A percentile compares a stretch with the other conserved stretches of the same genome.
These are phyloP conservation scores for Claviceps sorghi DNA, from an alignment of 2,329 filamentous ascomycete genomes.

Conservation along the genomic window DNA sequence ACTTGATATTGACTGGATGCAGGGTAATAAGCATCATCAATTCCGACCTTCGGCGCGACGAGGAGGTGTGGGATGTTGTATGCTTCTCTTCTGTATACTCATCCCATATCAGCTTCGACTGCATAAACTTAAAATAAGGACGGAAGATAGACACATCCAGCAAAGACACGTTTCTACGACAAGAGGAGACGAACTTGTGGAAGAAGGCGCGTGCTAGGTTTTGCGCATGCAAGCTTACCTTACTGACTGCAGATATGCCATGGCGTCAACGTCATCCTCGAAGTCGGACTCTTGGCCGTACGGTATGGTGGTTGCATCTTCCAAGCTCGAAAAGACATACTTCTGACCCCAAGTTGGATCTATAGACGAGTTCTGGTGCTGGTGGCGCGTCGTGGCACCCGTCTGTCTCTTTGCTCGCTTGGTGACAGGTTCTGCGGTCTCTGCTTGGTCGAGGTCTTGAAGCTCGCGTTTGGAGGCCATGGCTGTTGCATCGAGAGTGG, in stretches of 20 bases:
- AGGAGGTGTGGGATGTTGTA: constrained; percentile 57
- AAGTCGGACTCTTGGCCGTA: constrained; percentile 48
- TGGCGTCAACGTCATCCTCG: constrained; percentile 51
- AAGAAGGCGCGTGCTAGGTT: not conserved
- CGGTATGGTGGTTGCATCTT: constrained; percentile 29
- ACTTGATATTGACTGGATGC: constrained; percentile 36
- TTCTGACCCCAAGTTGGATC: constrained; percentile 58
- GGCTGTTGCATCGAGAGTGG: not conserved
- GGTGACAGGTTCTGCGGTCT: constrained; percentile 12
- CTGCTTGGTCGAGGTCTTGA: constrained; percentile 17
- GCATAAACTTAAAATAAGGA: not conserved
- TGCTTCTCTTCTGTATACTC: constrained; percentile 57
- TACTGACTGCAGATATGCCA: constrained; percentile 57
- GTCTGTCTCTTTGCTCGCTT: constrained; percentile 13
- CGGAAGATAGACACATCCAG: not conserved
- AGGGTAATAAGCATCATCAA: constrained; percentile 17
- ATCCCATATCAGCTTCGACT: constrained; percentile 31
- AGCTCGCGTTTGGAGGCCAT: constrained; percentile 24
- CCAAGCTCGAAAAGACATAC: constrained; percentile 53
- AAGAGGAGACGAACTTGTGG: not conserved
- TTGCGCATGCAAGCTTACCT: constrained; percentile 35
- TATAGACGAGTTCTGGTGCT: constrained; percentile 31
- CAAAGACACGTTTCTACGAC: not conserved
- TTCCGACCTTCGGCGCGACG: constrained; percentile 39
- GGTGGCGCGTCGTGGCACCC: constrained; percentile 21